A percentile compares a stretch with the other conserved stretches of the same genome.
Evolutionary conservation across 75 land plant species (phyloP).

Genomic region (Cupressus sempervirens): DNA sequence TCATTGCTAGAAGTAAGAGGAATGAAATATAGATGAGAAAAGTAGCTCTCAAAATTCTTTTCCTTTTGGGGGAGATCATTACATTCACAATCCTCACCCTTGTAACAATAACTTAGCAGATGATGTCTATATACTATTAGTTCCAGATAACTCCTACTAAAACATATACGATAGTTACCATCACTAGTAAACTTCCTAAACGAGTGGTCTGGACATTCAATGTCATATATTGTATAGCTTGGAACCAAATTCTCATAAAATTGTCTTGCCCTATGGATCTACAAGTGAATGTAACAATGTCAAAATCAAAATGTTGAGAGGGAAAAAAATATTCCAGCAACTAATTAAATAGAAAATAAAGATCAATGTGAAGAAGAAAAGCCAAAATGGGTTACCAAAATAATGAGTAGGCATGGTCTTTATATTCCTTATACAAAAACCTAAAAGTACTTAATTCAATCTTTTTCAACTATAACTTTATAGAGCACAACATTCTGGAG

Average conservation of each 20-base stretch:
- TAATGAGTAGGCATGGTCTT: neutral
- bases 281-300: slow-evolving; percentile 14
- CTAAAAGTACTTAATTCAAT: neutral
- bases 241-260: slow-evolving; percentile 95
- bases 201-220: slow-evolving; percentile 73
- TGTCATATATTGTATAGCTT: slow-evolving; percentile 73
- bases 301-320: neutral
- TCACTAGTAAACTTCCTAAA: slow-evolving; percentile 90
- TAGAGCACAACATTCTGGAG: neutral
- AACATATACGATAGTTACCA: slow-evolving; percentile 82
- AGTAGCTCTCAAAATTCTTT: slow-evolving; percentile 84
- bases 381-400: neutral
- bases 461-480: neutral
- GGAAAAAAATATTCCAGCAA: neutral
- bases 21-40: slow-evolving; percentile 60
- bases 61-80: slow-evolving; percentile 59
- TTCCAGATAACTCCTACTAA: slow-evolving; percentile 74
- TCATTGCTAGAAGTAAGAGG: slow-evolving; percentile 68
- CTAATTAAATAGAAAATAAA: neutral
- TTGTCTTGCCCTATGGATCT: slow-evolving; percentile 70
- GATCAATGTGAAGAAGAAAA: neutral
- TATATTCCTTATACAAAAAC: neutral
- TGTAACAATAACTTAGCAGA: slow-evolving; percentile 70
- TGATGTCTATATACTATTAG: slow-evolving; percentile 79
- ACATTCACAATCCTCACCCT: slow-evolving; percentile 41